A percentile compares a stretch with the other conserved stretches of the same genome.
Conservation (phyloP, 2,329 filamentous ascomycete species). For the Kalmusia sp. region DNA sequence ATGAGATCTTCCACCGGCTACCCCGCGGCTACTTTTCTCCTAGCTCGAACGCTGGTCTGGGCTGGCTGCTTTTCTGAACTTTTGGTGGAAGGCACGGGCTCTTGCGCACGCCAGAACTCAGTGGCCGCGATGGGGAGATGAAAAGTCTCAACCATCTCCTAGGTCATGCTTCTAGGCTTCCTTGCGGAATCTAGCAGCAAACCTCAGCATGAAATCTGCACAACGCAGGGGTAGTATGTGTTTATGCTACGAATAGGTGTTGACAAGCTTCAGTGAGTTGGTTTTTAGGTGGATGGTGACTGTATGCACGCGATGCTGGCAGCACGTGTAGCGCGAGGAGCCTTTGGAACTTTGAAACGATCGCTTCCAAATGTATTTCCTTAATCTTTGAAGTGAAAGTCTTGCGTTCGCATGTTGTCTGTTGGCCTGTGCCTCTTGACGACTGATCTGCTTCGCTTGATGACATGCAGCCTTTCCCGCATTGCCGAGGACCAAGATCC, state of each 20-base stretch:
- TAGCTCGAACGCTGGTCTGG: background rate
- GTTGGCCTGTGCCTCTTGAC: conserved; percentile 5
- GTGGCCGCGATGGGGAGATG: background rate
- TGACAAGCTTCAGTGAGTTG: no score
- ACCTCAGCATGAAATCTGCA: no score
- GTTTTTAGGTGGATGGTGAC: background rate
- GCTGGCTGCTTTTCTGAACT: background rate
- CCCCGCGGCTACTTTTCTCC: conserved; percentile 1
- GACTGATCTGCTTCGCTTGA: conserved; percentile 7
- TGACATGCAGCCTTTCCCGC: background rate
- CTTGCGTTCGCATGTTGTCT: background rate
- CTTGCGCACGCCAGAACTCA: background rate
- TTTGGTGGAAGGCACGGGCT: background rate
- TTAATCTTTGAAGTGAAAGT: no score
- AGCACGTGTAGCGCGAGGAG: background rate
- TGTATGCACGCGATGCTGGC: background rate
- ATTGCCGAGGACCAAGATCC: background rate
- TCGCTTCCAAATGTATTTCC: no score
- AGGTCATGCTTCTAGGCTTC: background rate
- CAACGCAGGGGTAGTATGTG: no score
- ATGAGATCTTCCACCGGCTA: background rate
- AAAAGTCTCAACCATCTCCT: background rate
- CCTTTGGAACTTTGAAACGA: background rate
- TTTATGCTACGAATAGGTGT: no score
- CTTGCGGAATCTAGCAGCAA: no score